A percentile compares a stretch with the other conserved stretches of the same genome.
These are phyloP conservation scores for Citrus unshiu DNA, from an alignment of 345 rosid species.

Conservation along the genomic window DNA sequence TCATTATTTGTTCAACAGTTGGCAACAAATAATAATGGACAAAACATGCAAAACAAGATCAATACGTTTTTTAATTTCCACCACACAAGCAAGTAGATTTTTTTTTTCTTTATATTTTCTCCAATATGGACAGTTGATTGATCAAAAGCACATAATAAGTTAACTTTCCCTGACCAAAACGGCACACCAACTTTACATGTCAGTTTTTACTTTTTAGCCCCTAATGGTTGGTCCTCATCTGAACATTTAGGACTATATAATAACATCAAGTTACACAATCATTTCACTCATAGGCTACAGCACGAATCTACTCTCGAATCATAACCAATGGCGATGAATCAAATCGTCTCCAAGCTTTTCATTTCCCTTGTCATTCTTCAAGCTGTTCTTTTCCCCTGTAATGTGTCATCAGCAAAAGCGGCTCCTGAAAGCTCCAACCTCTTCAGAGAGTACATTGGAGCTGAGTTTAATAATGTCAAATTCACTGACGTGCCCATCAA, in stretches of 20 bases:
- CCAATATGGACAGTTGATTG: not conserved
- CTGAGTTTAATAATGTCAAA: constrained; percentile 24
- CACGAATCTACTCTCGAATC: not conserved
- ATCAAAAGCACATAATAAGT: not conserved
- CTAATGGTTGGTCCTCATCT: not conserved
- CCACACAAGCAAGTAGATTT: too few relatives aligned
- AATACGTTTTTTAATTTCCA: too few relatives aligned
- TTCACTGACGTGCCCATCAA: constrained; percentile 35
- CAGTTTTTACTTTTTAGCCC: not conserved
- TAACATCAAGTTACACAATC: not conserved
- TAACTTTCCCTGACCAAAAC: not conserved
- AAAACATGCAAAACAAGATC: too few relatives aligned
- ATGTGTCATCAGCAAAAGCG: not conserved
- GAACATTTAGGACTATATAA: not conserved
- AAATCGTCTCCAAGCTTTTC: constrained; percentile 6
- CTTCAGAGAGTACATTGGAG: constrained; percentile 42
- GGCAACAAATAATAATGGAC: too few relatives aligned
- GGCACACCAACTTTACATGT: not conserved
- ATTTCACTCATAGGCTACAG: not conserved
- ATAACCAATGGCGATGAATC: constrained; percentile 1
- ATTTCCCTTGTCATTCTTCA: constrained; percentile 17
- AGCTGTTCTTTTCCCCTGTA: not conserved
- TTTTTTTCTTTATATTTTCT: too few relatives aligned
- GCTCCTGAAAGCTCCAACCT: constrained; percentile 30
- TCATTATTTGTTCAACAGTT: too few relatives aligned